Conservation (phyloP, 352 stramenopile genomes). For the Stephanocyclus meneghinianus region DNA sequence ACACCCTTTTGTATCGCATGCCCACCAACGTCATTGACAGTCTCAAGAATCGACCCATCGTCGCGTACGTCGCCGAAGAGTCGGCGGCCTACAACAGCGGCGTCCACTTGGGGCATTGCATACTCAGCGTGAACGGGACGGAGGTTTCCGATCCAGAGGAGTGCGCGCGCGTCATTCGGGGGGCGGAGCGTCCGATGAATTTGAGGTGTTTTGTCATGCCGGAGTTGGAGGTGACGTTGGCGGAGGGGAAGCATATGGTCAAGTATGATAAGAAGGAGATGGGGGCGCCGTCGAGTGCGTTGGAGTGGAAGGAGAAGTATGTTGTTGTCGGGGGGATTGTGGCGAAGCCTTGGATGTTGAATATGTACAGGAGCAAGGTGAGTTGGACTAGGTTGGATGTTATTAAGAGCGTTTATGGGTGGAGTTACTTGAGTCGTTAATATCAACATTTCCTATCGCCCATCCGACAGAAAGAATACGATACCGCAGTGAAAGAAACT, state of each 20-base stretch:
- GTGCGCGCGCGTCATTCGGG: constrained; percentile 73
- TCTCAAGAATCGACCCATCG: constrained; percentile 67
- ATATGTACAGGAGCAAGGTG: constrained; percentile 82
- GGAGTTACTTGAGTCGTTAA: background rate
- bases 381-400: constrained; percentile 18
- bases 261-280: constrained; percentile 81
- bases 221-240: constrained; percentile 67
- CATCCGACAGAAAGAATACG: constrained; percentile 66
- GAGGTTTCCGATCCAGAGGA: constrained; percentile 74
- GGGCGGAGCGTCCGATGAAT: constrained; percentile 66
- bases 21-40: constrained; percentile 62
- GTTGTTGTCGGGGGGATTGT: constrained; percentile 83
- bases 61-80: constrained; percentile 79
- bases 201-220: constrained; percentile 75
- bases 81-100: constrained; percentile 66
- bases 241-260: constrained; percentile 80
- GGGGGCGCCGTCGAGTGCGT: constrained; percentile 57
- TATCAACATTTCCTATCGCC: background rate
- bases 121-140: constrained; percentile 77
- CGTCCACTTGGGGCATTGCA: constrained; percentile 72
- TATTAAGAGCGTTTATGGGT: background rate
- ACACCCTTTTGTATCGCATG: constrained; percentile 74
- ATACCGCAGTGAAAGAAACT: constrained; percentile 82
- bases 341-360: constrained; percentile 80
- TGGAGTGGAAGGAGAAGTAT: constrained; percentile 83